phyloP scores from a whole-genome alignment of 257 asterid genomes.

The Paulownia fortunei region DNA sequence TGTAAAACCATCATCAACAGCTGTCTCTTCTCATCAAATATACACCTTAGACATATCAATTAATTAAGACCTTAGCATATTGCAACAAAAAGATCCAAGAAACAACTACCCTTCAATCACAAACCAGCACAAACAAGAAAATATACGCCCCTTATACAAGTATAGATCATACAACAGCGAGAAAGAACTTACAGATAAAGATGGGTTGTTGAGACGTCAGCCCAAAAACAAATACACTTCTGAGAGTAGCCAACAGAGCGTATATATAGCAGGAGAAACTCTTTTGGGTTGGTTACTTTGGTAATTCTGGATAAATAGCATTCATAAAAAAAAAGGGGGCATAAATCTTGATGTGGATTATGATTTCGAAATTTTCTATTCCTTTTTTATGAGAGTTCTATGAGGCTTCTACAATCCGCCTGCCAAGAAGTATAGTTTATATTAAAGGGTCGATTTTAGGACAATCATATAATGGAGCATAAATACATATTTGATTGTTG shows the following conservation, averaged over 20 bases:
- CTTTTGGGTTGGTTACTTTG: constrained; percentile 2
- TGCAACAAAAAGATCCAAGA: background rate
- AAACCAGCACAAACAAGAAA: background rate
- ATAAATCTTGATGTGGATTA: constrained; percentile 1
- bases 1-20: background rate
- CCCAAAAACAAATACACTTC: background rate
- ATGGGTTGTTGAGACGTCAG: constrained; percentile 15
- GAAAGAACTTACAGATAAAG: constrained; percentile 19
- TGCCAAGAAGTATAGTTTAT: too few species aligned
- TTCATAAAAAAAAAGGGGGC: background rate
- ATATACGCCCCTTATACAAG: background rate
- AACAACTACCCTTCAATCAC: background rate
- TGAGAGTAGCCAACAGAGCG: background rate
- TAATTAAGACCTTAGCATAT: background rate
- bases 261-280: constrained; percentile 10
- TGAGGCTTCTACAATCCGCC: too few species aligned
- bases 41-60: background rate
- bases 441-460: too few species aligned
- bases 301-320: background rate
- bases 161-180: background rate
- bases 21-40: constrained; percentile 12
- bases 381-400: background rate
- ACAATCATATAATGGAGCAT: too few species aligned
- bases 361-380: background rate
- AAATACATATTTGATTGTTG: too few species aligned